Evolutionary conservation across 805 yeast species (phyloP).

Genomic region (Ogataea paradorogensis): DNA sequence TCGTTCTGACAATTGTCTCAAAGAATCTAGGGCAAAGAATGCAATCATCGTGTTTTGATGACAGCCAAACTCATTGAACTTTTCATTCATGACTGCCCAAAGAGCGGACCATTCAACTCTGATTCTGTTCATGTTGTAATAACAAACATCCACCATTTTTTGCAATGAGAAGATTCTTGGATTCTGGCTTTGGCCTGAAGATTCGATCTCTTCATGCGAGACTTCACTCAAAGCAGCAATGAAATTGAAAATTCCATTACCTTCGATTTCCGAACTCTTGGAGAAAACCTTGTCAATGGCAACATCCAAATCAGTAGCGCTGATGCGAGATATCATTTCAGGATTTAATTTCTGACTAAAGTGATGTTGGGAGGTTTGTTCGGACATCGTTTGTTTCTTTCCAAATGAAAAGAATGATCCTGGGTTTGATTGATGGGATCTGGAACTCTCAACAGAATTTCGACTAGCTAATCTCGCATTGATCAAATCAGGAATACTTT

Average conservation of each 20-base stretch:
- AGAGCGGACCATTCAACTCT: slow-evolving; percentile 94
- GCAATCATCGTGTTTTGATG: slow-evolving; percentile 73
- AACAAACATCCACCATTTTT: slow-evolving; percentile 95
- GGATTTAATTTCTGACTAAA: slow-evolving; percentile 66
- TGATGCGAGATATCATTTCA: slow-evolving; percentile 54
- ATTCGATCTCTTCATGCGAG: slow-evolving; percentile 85
- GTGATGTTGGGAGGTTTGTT: slow-evolving; percentile 66
- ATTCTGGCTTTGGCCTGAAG: slow-evolving; percentile 73
- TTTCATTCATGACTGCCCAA: slow-evolving; percentile 91
- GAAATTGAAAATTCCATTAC: slow-evolving; percentile 82
- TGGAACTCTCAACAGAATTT: slow-evolving; percentile 50
- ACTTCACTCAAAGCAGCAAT: slow-evolving; percentile 85
- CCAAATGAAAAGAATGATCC: slow-evolving; percentile 56
- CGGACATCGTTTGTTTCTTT: slow-evolving; percentile 52
- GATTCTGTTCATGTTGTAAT: slow-evolving; percentile 95
- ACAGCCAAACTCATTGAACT: slow-evolving; percentile 82
- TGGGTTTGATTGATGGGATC: slow-evolving; percentile 36
- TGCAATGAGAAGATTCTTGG: slow-evolving; percentile 93
- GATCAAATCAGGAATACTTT: slow-evolving; percentile 79
- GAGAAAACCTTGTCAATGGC: slow-evolving; percentile 86
- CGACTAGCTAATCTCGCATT: slow-evolving; percentile 66
- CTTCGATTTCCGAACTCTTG: slow-evolving; percentile 73
- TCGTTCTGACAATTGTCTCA: slow-evolving; percentile 88
- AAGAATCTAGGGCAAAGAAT: slow-evolving; percentile 88
- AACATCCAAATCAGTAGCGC: slow-evolving; percentile 68